Percentiles rank a stretch among this genome's conserved stretches.
These are phyloP conservation scores for Nasturtium officinale DNA, from an alignment of 345 rosid genomes.

Conservation along the genomic window DNA sequence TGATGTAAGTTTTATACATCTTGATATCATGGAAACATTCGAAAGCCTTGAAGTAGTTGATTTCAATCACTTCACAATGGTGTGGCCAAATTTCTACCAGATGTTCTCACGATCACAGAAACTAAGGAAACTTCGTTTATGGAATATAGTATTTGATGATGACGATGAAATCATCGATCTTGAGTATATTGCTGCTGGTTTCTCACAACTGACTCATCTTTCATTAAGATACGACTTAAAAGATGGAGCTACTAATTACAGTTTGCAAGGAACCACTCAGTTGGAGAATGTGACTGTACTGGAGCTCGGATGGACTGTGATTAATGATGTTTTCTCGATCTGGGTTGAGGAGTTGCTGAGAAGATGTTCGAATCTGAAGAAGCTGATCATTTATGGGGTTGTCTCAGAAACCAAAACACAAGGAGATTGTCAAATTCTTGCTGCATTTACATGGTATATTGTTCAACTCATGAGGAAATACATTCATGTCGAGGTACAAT, in stretches of 20 bases:
- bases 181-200: slow-evolving; percentile 69
- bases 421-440: slow-evolving; percentile 67
- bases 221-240: slow-evolving; percentile 68
- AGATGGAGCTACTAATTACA: slow-evolving; percentile 62
- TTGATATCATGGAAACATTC: slow-evolving; percentile 67
- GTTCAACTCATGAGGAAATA: slow-evolving; percentile 81
- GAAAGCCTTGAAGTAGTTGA: slow-evolving; percentile 76
- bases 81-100: slow-evolving; percentile 76
- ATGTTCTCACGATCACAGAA: slow-evolving; percentile 76
- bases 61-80: slow-evolving; percentile 68
- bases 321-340: slow-evolving; percentile 60
- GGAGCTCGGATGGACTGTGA: slow-evolving; percentile 79
- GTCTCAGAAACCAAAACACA: slow-evolving; percentile 71
- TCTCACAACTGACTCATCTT: slow-evolving; percentile 68
- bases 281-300: slow-evolving; percentile 61
- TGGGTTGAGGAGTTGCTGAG: slow-evolving; percentile 71
- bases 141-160: slow-evolving; percentile 77
- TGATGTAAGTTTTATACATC: slow-evolving; percentile 66
- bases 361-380: slow-evolving; percentile 69
- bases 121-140: slow-evolving; percentile 71
- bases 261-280: slow-evolving; percentile 56
- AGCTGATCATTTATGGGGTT: slow-evolving; percentile 64
- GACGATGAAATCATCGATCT: slow-evolving; percentile 63
- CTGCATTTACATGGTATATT: slow-evolving; percentile 67
- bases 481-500: slow-evolving; percentile 70